Conservation (phyloP, 2,329 filamentous ascomycete species). For the Trichophaea hybrida region DNA sequence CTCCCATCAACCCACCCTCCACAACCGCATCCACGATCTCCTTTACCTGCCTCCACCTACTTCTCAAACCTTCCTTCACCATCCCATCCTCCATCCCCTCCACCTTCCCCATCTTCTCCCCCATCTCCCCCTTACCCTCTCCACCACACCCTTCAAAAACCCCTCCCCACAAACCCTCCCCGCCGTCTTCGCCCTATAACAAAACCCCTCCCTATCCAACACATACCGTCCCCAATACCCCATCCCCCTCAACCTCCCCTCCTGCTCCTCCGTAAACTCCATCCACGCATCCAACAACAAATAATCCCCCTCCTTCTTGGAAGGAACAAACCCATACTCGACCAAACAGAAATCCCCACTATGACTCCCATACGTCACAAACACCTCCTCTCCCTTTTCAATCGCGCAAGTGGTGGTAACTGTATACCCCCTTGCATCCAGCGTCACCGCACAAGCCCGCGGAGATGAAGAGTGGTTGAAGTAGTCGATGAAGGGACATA, state of each 20-base stretch:
- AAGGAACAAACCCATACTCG: conserved; percentile 40
- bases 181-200: conserved; percentile 22
- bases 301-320: conserved; percentile 40
- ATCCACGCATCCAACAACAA: conserved; percentile 37
- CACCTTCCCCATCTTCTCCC: background rate
- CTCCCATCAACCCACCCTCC: background rate
- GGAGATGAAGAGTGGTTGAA: conserved; percentile 24
- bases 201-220: conserved; percentile 16
- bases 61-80: background rate
- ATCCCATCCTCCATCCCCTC: background rate
- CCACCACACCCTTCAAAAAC: conserved; percentile 16
- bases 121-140: conserved; percentile 6
- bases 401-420: conserved; percentile 10
- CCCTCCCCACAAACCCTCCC: conserved; percentile 8
- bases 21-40: background rate
- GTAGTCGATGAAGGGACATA: conserved; percentile 28
- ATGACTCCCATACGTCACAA: conserved; percentile 55
- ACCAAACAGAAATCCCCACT: conserved; percentile 57
- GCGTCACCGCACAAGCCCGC: conserved; percentile 15
- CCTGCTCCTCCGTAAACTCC: conserved; percentile 3
- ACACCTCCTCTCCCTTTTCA: conserved; percentile 43
- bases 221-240: conserved; percentile 20
- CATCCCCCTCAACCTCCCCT: conserved; percentile 3
- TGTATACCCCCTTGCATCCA: conserved; percentile 15
- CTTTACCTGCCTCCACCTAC: background rate